These are phyloP conservation scores for Argentina anserina DNA, from an alignment of 306 rosid genomes.

Conservation along the genomic window DNA sequence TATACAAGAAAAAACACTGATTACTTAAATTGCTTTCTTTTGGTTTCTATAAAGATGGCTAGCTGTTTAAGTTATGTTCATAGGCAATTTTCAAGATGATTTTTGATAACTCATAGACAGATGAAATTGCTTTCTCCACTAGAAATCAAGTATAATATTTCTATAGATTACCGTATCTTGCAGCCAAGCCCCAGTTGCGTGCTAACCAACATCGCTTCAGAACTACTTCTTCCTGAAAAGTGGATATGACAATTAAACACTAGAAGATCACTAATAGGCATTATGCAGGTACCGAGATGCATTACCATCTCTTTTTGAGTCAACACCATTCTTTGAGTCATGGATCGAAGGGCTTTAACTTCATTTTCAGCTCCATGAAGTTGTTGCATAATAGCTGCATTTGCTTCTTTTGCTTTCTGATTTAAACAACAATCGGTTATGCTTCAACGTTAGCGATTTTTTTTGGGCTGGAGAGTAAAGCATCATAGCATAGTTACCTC, in stretches of 20 bases:
- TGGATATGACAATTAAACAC: conserved; percentile 24
- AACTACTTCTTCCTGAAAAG: conserved; percentile 94
- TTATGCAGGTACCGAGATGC: conserved; percentile 20
- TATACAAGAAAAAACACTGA: conserved; percentile 10
- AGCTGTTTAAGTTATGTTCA: neutral
- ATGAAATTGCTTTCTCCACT: conserved; percentile 1
- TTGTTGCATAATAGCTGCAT: conserved; percentile 48
- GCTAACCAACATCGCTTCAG: conserved; percentile 99
- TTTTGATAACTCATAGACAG: neutral
- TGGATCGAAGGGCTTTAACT: conserved; percentile 76
- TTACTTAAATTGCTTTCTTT: neutral
- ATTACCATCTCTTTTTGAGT: conserved; percentile 94
- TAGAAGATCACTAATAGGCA: conserved; percentile 20
- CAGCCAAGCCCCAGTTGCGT: conserved; percentile 97
- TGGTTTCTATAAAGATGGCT: neutral
- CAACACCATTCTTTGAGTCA: conserved; percentile 96
- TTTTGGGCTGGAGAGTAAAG: neutral
- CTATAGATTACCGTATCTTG: conserved; percentile 64
- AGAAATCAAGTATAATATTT: neutral
- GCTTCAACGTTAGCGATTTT: neutral
- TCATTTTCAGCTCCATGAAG: conserved; percentile 77
- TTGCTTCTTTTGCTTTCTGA: conserved; percentile 73
- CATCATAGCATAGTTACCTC: conserved; percentile 37
- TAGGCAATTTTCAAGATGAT: neutral
- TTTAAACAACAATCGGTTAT: conserved; percentile 17